Evolutionary conservation across 2,329 filamentous ascomycete species (phyloP).

Genomic region (Didymella pomorum): DNA sequence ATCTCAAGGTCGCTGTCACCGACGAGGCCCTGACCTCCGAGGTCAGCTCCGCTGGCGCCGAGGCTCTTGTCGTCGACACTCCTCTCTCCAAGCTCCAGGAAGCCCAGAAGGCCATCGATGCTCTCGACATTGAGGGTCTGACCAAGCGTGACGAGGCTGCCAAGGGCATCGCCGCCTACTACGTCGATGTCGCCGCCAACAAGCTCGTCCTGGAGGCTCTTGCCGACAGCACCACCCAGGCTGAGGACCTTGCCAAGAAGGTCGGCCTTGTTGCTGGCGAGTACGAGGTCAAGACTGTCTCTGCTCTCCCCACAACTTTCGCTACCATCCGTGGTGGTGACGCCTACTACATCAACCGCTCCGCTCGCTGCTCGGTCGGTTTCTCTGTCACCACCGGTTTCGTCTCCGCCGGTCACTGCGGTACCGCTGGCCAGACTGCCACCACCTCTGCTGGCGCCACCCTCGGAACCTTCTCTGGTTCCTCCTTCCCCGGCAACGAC

Average conservation of each 20-base stretch:
- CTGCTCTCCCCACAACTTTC: conserved; percentile 47
- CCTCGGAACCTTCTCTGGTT: conserved; percentile 51
- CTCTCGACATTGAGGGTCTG: conserved; percentile 43
- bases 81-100: conserved; percentile 50
- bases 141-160: conserved; percentile 29
- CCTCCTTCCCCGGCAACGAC: conserved; percentile 53
- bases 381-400: conserved; percentile 54
- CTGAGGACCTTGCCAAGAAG: conserved; percentile 48
- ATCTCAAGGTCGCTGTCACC: conserved; percentile 51
- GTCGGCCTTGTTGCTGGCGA: conserved; percentile 50
- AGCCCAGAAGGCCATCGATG: conserved; percentile 52
- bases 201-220: conserved; percentile 54
- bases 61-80: conserved; percentile 45
- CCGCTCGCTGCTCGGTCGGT: conserved; percentile 51
- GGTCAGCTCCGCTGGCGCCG: conserved; percentile 50
- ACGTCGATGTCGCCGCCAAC: conserved; percentile 53
- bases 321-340: conserved; percentile 51
- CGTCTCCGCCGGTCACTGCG: conserved; percentile 54
- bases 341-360: conserved; percentile 50
- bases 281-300: conserved; percentile 50
- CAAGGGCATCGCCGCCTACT: conserved; percentile 50
- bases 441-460: conserved; percentile 45
- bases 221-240: conserved; percentile 46
- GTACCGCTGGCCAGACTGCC: conserved; percentile 41
- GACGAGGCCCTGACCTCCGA: conserved; percentile 48